A percentile compares a stretch with the other conserved stretches of the same genome.
phyloP scores from a whole-genome alignment of 805 yeast species.

The Candida insectalens region DNA sequence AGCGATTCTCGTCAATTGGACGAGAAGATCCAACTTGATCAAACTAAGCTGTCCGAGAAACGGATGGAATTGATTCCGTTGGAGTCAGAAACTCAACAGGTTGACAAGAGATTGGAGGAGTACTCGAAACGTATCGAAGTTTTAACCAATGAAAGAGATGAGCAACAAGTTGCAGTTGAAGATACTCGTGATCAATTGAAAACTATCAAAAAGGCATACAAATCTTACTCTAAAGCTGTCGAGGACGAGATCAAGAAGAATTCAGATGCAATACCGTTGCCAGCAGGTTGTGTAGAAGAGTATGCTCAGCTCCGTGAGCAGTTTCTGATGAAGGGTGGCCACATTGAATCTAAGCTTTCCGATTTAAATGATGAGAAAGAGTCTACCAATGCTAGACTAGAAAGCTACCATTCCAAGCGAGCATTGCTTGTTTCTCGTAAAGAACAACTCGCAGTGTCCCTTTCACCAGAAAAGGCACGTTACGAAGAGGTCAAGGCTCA shows the following conservation, averaged over 20 bases:
- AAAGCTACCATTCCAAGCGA: constrained; percentile 26
- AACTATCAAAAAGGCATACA: constrained; percentile 18
- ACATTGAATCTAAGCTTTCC: constrained; percentile 41
- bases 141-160: constrained; percentile 39
- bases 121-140: constrained; percentile 39
- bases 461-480: constrained; percentile 20
- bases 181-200: constrained; percentile 37
- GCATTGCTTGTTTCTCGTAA: constrained; percentile 27
- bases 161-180: constrained; percentile 36
- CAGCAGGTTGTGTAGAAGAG: constrained; percentile 41
- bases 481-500: constrained; percentile 18
- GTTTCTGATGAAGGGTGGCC: constrained; percentile 48
- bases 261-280: constrained; percentile 19
- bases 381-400: constrained; percentile 22
- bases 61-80: constrained; percentile 42
- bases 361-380: constrained; percentile 34
- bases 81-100: constrained; percentile 42
- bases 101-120: constrained; percentile 35
- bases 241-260: constrained; percentile 8
- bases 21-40: constrained; percentile 32
- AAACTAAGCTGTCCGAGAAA: constrained; percentile 13
- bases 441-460: constrained; percentile 24
- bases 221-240: constrained; percentile 8
- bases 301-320: constrained; percentile 50
- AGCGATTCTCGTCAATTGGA: constrained; percentile 32